Evolutionary conservation across 345 rosid genomes (phyloP), one percentile per base, ranked within the genome.

Genomic region (Rhodomyrtus tomentosa): DNA sequence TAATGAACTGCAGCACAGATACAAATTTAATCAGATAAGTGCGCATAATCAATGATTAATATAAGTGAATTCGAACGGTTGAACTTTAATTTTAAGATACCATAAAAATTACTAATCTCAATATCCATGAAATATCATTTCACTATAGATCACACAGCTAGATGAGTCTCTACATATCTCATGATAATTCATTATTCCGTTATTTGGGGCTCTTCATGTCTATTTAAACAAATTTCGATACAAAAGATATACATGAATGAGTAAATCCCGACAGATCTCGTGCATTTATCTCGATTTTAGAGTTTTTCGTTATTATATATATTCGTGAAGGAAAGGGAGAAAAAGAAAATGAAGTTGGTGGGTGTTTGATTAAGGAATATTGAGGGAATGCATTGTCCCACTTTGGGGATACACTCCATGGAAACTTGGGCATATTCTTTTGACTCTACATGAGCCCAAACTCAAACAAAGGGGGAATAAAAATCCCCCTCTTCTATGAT

Each of bases 331-430:
- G 6, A 59, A 59, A 27, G 16, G 7, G 6, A 48, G 6, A 48
- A 80, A 48, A 12, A 51, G n/a, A 25, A 21, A 29, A 51, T 38
- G 81, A 74, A 48, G 52, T 48, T 14, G 21, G 55, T 24, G 27
- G 25, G 21, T 16, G 36, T 9, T 16, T 50, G 56, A n/a, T 10
- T 16, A 68, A 8, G 76, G 76, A 68, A 68, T 7, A 45, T 50
- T 50, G 32, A 36, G 56, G 40, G 40, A 81, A 27, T 56, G 81
- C 80, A n/a, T 18, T 85, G 90, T 87, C 86, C 90, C 89, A 83
- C 89, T 85, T 84, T 76, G 74, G 51, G 87, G 82, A 62, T 81
- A 87, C 90, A 84, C 81, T 55, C 29, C 62, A 72, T 86, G 82
- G 84, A 79, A 80, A 84, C 82, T 22, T 58, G 83, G 85, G 45